Evolutionary conservation across 768 basidiomycete species (phyloP), one percentile per base, ranked within the genome.

Genomic region (Cystofilobasidium ferigula): DNA sequence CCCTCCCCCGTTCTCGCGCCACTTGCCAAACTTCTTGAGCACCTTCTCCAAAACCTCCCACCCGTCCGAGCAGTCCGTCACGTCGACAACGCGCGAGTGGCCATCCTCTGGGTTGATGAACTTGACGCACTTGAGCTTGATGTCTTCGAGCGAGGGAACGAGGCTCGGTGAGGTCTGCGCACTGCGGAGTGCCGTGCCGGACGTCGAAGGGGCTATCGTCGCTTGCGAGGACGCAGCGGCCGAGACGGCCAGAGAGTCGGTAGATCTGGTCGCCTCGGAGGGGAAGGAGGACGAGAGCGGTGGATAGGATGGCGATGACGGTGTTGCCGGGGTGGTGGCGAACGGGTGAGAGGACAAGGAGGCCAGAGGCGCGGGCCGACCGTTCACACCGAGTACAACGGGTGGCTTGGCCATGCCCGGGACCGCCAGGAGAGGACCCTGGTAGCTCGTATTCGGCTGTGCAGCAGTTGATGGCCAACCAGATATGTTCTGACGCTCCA

Each of bases 41-140:
- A 88, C 92, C 70, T 86, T 85, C 70, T 89, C 87, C 59, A 98
- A 80, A 2, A 97, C 83, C 71, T 98, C 91, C 2, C 87, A 80
- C 12, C 91, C 92, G 32, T 85, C 86, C 1, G 79, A 80, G 72
- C 88, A 92, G 34, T 68, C 70, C 3, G 84, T 82, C 18, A 91
- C 85, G 73, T 93, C 86, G 67, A 98, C 84, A 0, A 86, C 85
- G 63, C 82, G 82, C 30, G 77, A 76, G 51, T 85, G 82, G 3
- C 86, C 85, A 71, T 89, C 90, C 14, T 91, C 92, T 1, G 86
- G 86, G 47, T 92, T 80, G 62, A 75, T 79, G 73, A 99, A 95
- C 74, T 92, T 97, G 72, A 99, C 86, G 26, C 89, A 78, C 74
- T 88, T 90, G 63, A 86, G 81, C 56, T 87, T 81, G 62, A 93